A percentile compares a stretch with the other conserved stretches of the same genome.
phyloP scores from a whole-genome alignment of 2,329 filamentous ascomycete species.

The Pyrenochaeta sp. region DNA sequence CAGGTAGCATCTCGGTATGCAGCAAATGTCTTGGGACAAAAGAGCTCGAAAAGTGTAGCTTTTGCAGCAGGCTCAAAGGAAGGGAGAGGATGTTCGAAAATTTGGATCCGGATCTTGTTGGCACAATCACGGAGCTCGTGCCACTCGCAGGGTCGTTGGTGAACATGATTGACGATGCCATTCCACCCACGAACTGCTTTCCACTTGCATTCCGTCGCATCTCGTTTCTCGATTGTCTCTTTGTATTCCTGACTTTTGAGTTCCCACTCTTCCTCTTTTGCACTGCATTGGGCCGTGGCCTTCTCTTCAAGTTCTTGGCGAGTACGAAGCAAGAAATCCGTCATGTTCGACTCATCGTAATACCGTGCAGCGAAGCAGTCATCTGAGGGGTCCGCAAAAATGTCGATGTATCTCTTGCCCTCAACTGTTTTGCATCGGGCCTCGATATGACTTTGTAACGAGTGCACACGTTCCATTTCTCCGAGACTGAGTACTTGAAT shows the following conservation, averaged over 20 bases:
- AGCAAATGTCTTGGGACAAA: constrained; percentile 53
- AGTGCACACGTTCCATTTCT: constrained; percentile 61
- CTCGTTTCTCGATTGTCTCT: constrained; percentile 32
- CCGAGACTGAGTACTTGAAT: constrained; percentile 58
- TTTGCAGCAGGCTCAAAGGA: constrained; percentile 43
- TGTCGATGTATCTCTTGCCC: constrained; percentile 24
- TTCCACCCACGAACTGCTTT: constrained; percentile 28
- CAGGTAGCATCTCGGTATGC: constrained; percentile 63
- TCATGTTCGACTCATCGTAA: constrained; percentile 44
- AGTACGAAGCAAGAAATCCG: constrained; percentile 36
- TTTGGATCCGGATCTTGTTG: constrained; percentile 52
- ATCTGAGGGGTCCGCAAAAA: constrained; percentile 56
- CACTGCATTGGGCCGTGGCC: constrained; percentile 31
- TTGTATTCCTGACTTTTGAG: constrained; percentile 26
- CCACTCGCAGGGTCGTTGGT: constrained; percentile 51
- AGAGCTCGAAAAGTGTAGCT: constrained; percentile 61
- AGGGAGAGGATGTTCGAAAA: constrained; percentile 62
- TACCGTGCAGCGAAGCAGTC: constrained; percentile 59
- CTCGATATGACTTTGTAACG: constrained; percentile 60
- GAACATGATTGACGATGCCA: constrained; percentile 8
- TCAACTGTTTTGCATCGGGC: constrained; percentile 42
- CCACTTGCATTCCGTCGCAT: constrained; percentile 38
- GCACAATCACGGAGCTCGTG: constrained; percentile 51
- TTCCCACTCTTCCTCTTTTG: constrained; percentile 53
- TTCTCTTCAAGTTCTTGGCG: constrained; percentile 44